phyloP scores from a whole-genome alignment of 2,329 filamentous ascomycete genomes.

The Fusarium phyllophilum region DNA sequence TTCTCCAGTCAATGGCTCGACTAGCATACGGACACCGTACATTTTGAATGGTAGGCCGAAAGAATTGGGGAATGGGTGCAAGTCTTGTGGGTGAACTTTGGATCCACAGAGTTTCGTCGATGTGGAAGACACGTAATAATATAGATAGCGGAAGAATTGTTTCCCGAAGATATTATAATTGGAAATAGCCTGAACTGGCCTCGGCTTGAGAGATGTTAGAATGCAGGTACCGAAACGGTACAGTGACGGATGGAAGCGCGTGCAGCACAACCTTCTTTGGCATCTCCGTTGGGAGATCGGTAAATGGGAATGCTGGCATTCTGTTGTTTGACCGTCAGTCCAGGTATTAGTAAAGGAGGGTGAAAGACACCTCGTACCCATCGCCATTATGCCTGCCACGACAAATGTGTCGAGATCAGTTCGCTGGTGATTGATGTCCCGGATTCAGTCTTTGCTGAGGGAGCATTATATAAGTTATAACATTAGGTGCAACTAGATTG shows the following conservation, averaged over 20 bases:
- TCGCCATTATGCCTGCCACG: too few relatives aligned
- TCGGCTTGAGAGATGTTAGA: neutral
- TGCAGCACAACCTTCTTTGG: fast-evolving
- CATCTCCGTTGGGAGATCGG: neutral
- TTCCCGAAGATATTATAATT: neutral
- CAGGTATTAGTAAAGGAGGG: too few relatives aligned
- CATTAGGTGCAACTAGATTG: neutral
- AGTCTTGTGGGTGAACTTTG: neutral
- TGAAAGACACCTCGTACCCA: too few relatives aligned
- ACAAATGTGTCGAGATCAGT: neutral
- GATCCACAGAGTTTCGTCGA: neutral
- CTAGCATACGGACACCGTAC: neutral
- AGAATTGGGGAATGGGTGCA: neutral
- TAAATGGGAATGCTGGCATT: too few relatives aligned
- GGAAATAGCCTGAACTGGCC: neutral
- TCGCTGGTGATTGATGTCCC: neutral
- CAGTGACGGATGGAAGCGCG: fast-evolving
- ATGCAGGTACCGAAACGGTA: fast-evolving
- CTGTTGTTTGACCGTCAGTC: too few relatives aligned
- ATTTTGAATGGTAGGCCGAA: neutral
- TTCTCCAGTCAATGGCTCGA: neutral
- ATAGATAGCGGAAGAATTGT: neutral
- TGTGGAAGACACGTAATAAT: neutral
- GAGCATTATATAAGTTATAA: neutral
- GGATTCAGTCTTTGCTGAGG: neutral